Percentiles rank a stretch among this genome's conserved stretches.
phyloP scores from a whole-genome alignment of 192 early-diverging fungal genomes.

The Umbelopsis isabellina region DNA sequence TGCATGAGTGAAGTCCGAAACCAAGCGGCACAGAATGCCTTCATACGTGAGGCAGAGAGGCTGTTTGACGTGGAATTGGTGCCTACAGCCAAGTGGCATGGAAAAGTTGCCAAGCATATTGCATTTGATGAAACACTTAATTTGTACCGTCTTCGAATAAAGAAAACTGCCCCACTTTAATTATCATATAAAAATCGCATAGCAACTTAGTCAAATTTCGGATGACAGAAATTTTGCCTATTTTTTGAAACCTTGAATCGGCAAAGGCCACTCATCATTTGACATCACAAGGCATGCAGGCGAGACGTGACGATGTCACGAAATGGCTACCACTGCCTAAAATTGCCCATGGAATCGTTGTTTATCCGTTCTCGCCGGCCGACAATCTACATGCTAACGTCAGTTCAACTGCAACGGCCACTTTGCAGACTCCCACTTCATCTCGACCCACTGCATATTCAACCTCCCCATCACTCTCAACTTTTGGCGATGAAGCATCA shows the following conservation, averaged over 20 bases:
- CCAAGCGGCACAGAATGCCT: conserved; percentile 43
- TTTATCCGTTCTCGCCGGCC: conserved; percentile 46
- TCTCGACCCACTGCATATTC: conserved; percentile 25
- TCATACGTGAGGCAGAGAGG: conserved; percentile 38
- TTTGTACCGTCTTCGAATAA: conserved; percentile 33
- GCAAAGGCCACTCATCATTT: conserved; percentile 2
- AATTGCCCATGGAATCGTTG: conserved; percentile 49
- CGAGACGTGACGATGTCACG: conserved; percentile 23
- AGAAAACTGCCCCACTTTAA: not conserved
- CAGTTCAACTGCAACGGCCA: not conserved
- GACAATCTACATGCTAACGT: not conserved
- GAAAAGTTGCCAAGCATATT: conserved; percentile 32
- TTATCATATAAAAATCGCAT: not conserved
- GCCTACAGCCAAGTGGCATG: conserved; percentile 35
- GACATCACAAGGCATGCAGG: conserved; percentile 1
- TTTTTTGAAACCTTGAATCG: conserved; percentile 11
- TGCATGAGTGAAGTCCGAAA: conserved; percentile 43
- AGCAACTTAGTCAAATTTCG: not conserved
- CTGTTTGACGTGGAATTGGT: conserved; percentile 39
- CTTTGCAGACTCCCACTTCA: not conserved
- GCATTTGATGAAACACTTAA: conserved; percentile 43
- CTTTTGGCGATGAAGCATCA: not conserved
- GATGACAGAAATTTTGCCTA: not conserved
- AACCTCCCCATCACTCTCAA: conserved; percentile 16
- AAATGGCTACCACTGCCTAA: conserved; percentile 50